Base-by-base conservation (phyloP, 352 stramenopile species). In the Pythium apleroticum region DNA sequence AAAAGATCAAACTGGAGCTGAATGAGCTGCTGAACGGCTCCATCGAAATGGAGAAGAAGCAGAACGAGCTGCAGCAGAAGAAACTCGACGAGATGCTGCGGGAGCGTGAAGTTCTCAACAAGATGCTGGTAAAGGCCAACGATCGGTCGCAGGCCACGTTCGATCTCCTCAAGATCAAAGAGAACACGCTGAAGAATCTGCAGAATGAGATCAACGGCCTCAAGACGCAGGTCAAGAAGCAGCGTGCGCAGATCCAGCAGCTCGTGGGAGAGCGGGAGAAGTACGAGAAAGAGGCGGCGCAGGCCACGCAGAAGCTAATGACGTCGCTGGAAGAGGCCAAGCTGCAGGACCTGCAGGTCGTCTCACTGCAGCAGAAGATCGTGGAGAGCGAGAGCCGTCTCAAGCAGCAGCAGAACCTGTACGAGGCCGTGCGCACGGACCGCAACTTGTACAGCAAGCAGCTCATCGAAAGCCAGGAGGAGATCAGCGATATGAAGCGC, bases 401-500 rank as follows among this genome's bases (percentile, higher is more conserved):
- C 33, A 98, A 98, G 75, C 90, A 98, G 73, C 93, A 98, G 69
- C 88, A 98, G 72, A 92, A 97, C 63, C 64, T 98, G 25, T 98
- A 98, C 72, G 95, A 99, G 55, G 77, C 72, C 14, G 90, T 98
- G 10, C 89, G 91, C 37, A 84, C 80, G 35, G 96, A 99, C 59
- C 79, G 89, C 6, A 98, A 98, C 63, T 59, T 97, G 53, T 98
- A 98, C 76, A 89, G 77, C 62, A 98, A 98, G 70, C 91, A 97
- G 53, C 72, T 99, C 31, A 94, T 97, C 48, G 93, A 98, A 68
- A 81, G 73, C n/a, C 86, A 97, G 60, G 88, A 96, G 27, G 86
- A 95, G 52, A 98, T 98, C 39, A 78, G 73, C 22, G 78, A 91
- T 37, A 91, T 97, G 81, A 96, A 97, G 73, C 75, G 83, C 22